Conservation (phyloP, 2,329 filamentous ascomycete genomes). For the Monilinia polystroma region DNA sequence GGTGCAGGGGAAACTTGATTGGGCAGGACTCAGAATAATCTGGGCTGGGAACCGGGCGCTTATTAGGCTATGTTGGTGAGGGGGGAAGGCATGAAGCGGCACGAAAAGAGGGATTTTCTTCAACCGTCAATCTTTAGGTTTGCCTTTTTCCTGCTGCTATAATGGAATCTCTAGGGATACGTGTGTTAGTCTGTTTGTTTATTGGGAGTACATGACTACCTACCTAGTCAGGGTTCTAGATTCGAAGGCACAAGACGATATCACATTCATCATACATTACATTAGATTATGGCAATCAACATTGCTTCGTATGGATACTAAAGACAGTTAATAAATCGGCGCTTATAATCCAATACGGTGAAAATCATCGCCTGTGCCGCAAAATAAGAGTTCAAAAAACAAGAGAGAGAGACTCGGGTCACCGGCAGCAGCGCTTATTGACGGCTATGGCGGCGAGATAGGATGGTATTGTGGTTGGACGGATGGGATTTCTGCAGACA, state of each 20-base stretch:
- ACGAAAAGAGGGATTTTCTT: not conserved
- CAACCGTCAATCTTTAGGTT: not conserved
- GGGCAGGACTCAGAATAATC: not conserved
- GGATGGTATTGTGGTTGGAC: not conserved
- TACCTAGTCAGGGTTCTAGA: not conserved
- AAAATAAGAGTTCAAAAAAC: not conserved
- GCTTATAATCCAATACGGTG: not conserved
- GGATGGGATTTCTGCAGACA: not conserved
- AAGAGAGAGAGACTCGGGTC: not conserved
- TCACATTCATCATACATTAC: not conserved
- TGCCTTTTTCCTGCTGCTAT: conserved; percentile 5
- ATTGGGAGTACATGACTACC: not conserved
- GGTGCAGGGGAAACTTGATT: not conserved
- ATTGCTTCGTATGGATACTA: not conserved
- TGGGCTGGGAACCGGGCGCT: not conserved
- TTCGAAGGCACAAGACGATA: not conserved
- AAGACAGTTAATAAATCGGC: not conserved
- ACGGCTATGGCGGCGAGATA: not conserved
- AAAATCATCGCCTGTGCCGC: not conserved
- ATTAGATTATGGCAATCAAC: not conserved
- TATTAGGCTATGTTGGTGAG: not conserved
- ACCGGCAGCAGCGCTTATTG: conserved; percentile 7
- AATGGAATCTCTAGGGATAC: not conserved
- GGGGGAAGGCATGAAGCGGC: not conserved
- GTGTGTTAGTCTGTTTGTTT: not conserved